Base-by-base conservation (phyloP, 2,329 filamentous ascomycete species). In the Venturia oleaginea region DNA sequence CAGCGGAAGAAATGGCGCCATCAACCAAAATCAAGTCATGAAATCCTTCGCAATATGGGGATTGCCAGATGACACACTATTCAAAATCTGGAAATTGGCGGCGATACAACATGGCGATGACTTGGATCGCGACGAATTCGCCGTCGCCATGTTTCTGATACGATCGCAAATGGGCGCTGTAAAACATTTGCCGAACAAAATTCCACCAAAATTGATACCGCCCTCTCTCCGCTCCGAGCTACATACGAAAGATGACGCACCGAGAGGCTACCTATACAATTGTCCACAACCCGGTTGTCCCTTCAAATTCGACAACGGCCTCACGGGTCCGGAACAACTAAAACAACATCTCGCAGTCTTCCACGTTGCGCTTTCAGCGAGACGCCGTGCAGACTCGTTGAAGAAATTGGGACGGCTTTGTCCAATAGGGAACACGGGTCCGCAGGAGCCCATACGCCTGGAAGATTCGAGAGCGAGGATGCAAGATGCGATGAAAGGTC, bases 111-210 rank as follows among this genome's bases (percentile, higher is more conserved):
- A 91, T 10, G 89, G 92, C 69, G 94, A 94, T 15, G 87, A 89
- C 65, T 80, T 99, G 64, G 92, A 84, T 59, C 86, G 85, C 70
- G 94, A 99, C 69, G 92, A 96, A 70, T 99, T 99, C 73, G 92
- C 94, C 0, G 92, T 99, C 59, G 93, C 94, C 63, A 97, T 99
- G 92, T 95, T 95, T 73, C 81, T 99, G 60, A 96, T 99, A 70
- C 86, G 92, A 67, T 90, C 96, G 73, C 92, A 97, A 74, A 84
- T 92, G 64, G 89, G 84, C 68, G 88, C 86, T 67, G 88, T 86
- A 67, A 85, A 86, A 65, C 85, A 87, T 64, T 76, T 97, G 38
- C 94, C 94, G 1, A 80, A 87, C 27, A 83, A 85, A n/a, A 78
- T 99, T 51, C 92, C 93, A 11, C 80, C 87, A 0, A 92, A 88